Percentiles rank a stretch among this genome's conserved stretches.
Evolutionary conservation across 2,329 filamentous ascomycete genomes (phyloP).

Genomic region (Penicillium sp.): DNA sequence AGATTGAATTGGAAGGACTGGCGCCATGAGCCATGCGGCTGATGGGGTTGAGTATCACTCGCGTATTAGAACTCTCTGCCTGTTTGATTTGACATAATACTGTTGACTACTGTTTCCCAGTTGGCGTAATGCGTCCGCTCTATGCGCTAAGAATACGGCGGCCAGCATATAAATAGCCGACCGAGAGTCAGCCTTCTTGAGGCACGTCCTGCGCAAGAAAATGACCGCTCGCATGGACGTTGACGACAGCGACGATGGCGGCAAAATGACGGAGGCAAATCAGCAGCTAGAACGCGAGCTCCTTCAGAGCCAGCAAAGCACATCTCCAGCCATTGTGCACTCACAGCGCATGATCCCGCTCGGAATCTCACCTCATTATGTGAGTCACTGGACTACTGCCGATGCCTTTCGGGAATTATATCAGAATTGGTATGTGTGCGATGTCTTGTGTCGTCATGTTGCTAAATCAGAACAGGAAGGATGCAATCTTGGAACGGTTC

Average conservation of each 20-base stretch:
- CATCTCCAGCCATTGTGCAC: not conserved
- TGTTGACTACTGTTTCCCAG: not conserved
- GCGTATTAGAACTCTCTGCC: not conserved
- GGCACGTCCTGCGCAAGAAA: not conserved
- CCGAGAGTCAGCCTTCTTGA: not conserved
- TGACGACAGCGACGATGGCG: not conserved
- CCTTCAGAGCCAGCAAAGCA: not conserved
- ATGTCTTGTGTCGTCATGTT: not conserved
- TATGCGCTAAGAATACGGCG: not conserved
- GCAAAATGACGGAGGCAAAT: not conserved
- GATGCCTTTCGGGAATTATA: slow-evolving; percentile 1
- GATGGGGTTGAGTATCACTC: not conserved
- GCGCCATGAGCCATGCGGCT: not conserved
- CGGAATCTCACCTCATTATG: slow-evolving; percentile 5
- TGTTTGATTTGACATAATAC: not conserved
- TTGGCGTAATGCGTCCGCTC: not conserved
- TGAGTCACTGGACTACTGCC: slow-evolving; percentile 4
- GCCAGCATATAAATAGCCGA: not conserved
- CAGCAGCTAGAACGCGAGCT: not conserved
- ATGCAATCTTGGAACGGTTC: slow-evolving; percentile 9
- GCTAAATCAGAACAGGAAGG: slow-evolving; percentile 9
- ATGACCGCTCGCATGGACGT: not conserved
- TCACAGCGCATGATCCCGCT: not conserved
- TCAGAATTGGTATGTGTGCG: slow-evolving; percentile 6
- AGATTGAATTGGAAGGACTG: not conserved